Evolutionary conservation across 2,329 filamentous ascomycete species (phyloP).

Genomic region (Hypoxylon sp.): DNA sequence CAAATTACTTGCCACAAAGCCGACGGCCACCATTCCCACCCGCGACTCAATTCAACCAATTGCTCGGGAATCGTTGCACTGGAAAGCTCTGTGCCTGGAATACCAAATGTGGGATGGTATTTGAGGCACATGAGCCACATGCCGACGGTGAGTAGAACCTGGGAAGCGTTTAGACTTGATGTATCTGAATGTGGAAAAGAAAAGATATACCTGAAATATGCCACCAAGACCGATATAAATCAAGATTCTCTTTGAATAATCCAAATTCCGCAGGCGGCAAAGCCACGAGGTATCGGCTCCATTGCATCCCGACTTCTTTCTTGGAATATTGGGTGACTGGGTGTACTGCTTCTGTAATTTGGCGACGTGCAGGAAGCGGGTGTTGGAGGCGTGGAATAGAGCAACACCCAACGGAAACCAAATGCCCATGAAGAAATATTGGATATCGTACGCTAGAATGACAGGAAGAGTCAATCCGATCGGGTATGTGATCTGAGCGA

Average conservation of each 20-base stretch:
- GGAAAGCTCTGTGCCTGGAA: slow-evolving; percentile 56
- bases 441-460: slow-evolving; percentile 62
- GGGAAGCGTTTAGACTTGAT: slow-evolving; percentile 24
- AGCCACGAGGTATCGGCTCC: slow-evolving; percentile 54
- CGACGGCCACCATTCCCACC: slow-evolving; percentile 74
- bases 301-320: slow-evolving; percentile 46
- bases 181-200: background rate
- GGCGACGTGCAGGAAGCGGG: slow-evolving; percentile 66
- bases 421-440: slow-evolving; percentile 73
- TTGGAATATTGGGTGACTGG: slow-evolving; percentile 33
- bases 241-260: slow-evolving; percentile 60
- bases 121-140: slow-evolving; percentile 71
- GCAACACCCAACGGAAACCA: slow-evolving; percentile 72
- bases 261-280: slow-evolving; percentile 56
- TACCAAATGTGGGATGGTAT: slow-evolving; percentile 69
- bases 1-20: slow-evolving; percentile 70
- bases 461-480: slow-evolving; percentile 60
- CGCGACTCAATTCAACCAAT: slow-evolving; percentile 60
- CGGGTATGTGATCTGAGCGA: slow-evolving; percentile 61
- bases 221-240: slow-evolving; percentile 64
- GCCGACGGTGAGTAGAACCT: slow-evolving; percentile 67
- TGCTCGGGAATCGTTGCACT: slow-evolving; percentile 58
- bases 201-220: slow-evolving; percentile 61
- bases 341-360: slow-evolving; percentile 64
- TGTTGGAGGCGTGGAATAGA: slow-evolving; percentile 71